A percentile compares a stretch with the other conserved stretches of the same genome.
These are phyloP conservation scores for Cystobasidium slooffiae DNA, from an alignment of 1,284 basidiomycete species.

Conservation along the genomic window DNA sequence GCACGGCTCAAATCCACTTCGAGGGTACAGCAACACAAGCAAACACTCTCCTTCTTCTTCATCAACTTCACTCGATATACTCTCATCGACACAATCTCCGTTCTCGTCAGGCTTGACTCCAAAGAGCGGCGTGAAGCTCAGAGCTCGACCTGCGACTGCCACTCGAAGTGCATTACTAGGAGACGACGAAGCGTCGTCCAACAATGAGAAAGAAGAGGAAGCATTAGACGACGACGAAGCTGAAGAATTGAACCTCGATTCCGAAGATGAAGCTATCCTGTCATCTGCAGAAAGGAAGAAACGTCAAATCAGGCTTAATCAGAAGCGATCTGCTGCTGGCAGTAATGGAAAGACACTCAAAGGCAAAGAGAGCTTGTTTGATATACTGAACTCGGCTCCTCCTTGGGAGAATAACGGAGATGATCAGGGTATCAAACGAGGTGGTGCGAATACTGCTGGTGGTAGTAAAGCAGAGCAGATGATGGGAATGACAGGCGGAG, in stretches of 20 bases:
- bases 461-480: not conserved
- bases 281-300: not conserved
- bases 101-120: not conserved
- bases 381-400: conserved; percentile 34
- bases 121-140: conserved; percentile 11
- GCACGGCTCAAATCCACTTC: not conserved
- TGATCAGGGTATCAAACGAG: not conserved
- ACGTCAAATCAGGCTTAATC: not conserved
- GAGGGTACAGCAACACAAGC: not conserved
- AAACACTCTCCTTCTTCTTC: not conserved
- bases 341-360: not conserved
- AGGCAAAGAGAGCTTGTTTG: conserved; percentile 29
- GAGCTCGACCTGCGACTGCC: conserved; percentile 23
- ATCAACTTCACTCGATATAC: not conserved
- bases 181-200: conserved; percentile 12
- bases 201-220: not conserved
- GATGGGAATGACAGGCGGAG: not conserved
- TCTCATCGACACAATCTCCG: no score
- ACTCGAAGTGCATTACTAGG: not conserved
- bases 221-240: not conserved
- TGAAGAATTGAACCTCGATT: conserved; percentile 20
- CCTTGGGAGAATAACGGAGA: conserved; percentile 25
- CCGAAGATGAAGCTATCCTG: conserved; percentile 36
- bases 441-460: not conserved
- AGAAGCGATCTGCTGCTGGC: not conserved